phyloP scores from a whole-genome alignment of 768 basidiomycete species.

The Suillus discolor region DNA sequence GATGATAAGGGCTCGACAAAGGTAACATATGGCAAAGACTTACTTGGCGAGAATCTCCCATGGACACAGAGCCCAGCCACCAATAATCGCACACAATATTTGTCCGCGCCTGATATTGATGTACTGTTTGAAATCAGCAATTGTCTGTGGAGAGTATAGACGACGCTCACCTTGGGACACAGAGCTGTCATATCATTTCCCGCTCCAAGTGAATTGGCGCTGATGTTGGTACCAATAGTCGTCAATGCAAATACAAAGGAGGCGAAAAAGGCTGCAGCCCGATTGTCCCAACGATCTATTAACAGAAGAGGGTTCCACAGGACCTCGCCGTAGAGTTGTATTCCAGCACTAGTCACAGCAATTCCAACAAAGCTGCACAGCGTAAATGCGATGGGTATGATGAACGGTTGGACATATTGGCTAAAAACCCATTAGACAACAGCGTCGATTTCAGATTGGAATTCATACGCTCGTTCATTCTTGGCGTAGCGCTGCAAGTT shows the following conservation, averaged over 20 bases:
- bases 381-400: slow-evolving; percentile 83
- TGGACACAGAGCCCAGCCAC: slow-evolving; percentile 82
- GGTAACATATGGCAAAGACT: not conserved
- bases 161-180: slow-evolving; percentile 47
- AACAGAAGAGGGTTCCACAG: slow-evolving; percentile 79
- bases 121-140: slow-evolving; percentile 19
- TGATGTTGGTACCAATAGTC: slow-evolving; percentile 73
- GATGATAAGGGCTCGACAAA: not conserved
- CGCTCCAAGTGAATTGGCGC: slow-evolving; percentile 74
- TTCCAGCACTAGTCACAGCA: slow-evolving; percentile 76
- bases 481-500: slow-evolving; percentile 68
- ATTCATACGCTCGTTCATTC: slow-evolving; percentile 58
- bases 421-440: slow-evolving; percentile 33
- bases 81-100: slow-evolving; percentile 29
- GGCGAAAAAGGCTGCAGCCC: slow-evolving; percentile 83
- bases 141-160: not conserved
- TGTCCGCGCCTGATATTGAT: slow-evolving; percentile 33
- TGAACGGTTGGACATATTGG: slow-evolving; percentile 71
- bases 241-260: slow-evolving; percentile 73
- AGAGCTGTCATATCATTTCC: slow-evolving; percentile 86
- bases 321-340: slow-evolving; percentile 66
- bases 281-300: slow-evolving; percentile 82
- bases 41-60: slow-evolving; percentile 76
- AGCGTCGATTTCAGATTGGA: not conserved
- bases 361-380: slow-evolving; percentile 79